Conservation (phyloP, 176 grass and related monocot species). For the Juncus effusus region DNA sequence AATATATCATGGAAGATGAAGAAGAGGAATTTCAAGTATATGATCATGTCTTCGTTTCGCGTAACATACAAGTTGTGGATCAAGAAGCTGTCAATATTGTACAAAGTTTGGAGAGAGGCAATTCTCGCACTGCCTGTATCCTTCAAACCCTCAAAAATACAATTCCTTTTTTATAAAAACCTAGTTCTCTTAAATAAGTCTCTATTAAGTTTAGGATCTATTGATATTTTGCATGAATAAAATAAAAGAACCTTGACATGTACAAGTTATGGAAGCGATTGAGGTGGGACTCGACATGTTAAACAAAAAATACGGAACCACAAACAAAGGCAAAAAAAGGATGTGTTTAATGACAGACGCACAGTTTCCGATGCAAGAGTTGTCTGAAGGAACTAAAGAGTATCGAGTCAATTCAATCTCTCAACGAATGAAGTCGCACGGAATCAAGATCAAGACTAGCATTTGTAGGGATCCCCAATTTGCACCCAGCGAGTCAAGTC, state of each 20-base stretch:
- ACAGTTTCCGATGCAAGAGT: slow-evolving; percentile 59
- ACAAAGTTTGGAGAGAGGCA: slow-evolving; percentile 62
- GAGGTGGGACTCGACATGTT: slow-evolving; percentile 93
- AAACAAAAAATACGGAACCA: slow-evolving; percentile 70
- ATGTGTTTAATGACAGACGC: slow-evolving; percentile 82
- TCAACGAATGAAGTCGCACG: slow-evolving; percentile 73
- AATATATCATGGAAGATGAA: slow-evolving; percentile 69
- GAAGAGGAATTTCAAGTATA: slow-evolving; percentile 52
- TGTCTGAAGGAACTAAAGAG: slow-evolving; percentile 74
- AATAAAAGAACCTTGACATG: neutral
- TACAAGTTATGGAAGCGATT: slow-evolving; percentile 84
- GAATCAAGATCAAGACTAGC: slow-evolving; percentile 64
- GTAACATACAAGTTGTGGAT: slow-evolving; percentile 69
- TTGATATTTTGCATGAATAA: no score
- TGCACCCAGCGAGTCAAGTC: slow-evolving; percentile 10
- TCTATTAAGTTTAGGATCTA: no score
- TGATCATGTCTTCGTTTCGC: slow-evolving; percentile 55
- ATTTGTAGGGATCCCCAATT: slow-evolving; percentile 60
- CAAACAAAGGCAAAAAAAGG: slow-evolving; percentile 53
- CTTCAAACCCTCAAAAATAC: slow-evolving; percentile 18
- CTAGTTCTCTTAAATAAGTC: no score
- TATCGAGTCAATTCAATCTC: slow-evolving; percentile 77
- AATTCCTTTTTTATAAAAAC: no score
- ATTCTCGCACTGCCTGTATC: slow-evolving; percentile 77
- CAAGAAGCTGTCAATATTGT: slow-evolving; percentile 34